Base-by-base conservation (phyloP, 2,329 filamentous ascomycete genomes). In the Arthrobotrys conoides region DNA sequence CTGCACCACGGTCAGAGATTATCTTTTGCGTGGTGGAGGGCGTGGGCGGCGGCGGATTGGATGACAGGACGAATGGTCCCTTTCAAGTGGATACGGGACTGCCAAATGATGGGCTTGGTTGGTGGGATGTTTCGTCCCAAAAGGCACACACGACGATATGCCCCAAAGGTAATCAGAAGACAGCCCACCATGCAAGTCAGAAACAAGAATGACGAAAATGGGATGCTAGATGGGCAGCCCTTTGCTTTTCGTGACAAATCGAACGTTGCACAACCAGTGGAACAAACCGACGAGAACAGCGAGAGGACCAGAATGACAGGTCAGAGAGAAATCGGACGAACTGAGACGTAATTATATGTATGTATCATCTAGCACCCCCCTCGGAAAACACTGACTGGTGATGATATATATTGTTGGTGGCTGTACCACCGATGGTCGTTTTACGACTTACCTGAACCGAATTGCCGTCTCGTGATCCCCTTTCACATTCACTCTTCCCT, bases 111-210 rank as follows among this genome's bases (percentile, higher is more conserved):
- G 68, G 72, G 16, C 46, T 33, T 71, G 55, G 48, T 65, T 71
- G 68, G 75, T 69, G 63, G 68, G 68, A 53, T 78, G 68, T 78
- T 78, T 78, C 68, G 68, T 78, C 75, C 63, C 44, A 78, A 78
- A 72, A 30, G 53, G 75, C 75, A 76, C 55, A 59, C 67, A 72
- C 68, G 53, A 72, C 44, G 53, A 72, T 66, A 67, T 77, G 59
- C 61, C 63, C 30, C 51, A 63, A 71, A 77, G 41, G 66, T 38
- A 68, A 78, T 76, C 71, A 76, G 71, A 65, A 69, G 68, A 78
- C 53, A 71, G 44, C 61, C 66, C 63, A 67, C 71, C 63, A 41
- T 75, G 71, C 48, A 66, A 63, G 59, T 61, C 46, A 64, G 53
- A 59, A 61, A 24, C 24, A 59, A 27, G 24, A 70, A 76, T 71